Conservation (phyloP, 768 basidiomycete genomes). For the Mycena venus region DNA sequence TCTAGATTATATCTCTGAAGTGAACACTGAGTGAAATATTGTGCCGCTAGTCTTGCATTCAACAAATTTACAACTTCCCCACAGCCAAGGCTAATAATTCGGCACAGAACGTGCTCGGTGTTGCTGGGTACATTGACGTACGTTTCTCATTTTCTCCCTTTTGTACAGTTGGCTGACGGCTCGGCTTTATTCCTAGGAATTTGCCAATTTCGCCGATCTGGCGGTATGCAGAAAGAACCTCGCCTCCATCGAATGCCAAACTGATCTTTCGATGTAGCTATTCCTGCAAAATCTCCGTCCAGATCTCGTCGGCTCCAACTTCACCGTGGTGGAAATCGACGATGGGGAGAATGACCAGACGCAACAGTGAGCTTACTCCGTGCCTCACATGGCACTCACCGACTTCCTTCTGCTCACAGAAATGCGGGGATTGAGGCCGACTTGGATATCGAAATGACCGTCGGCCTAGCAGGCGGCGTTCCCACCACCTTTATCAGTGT, state of each 20-base stretch:
- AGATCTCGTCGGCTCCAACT: slow-evolving; percentile 26
- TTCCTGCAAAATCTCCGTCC: slow-evolving; percentile 37
- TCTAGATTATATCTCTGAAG: neutral
- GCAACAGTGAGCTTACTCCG: slow-evolving; percentile 44
- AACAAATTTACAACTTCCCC: slow-evolving; percentile 20
- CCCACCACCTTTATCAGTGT: slow-evolving; percentile 50
- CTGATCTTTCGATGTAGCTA: neutral
- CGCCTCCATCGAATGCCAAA: neutral
- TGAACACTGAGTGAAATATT: neutral
- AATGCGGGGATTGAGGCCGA: slow-evolving; percentile 50
- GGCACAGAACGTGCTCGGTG: slow-evolving; percentile 43
- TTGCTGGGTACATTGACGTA: slow-evolving; percentile 44
- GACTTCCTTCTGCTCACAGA: neutral
- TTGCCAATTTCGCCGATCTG: slow-evolving; percentile 45
- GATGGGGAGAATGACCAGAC: slow-evolving; percentile 40
- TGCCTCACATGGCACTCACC: neutral
- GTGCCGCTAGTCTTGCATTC: slow-evolving; percentile 12
- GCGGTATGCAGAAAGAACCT: neutral
- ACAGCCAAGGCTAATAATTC: slow-evolving; percentile 13
- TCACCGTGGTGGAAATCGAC: slow-evolving; percentile 33
- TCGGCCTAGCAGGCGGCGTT: slow-evolving; percentile 50
- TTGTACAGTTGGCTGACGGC: neutral
- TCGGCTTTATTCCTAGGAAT: slow-evolving; percentile 21
- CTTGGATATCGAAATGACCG: slow-evolving; percentile 60
- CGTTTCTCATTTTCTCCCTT: neutral